These are phyloP conservation scores for Magnolia kwangsiensis DNA, from an alignment of 164 flowering plant genomes.

Conservation along the genomic window DNA sequence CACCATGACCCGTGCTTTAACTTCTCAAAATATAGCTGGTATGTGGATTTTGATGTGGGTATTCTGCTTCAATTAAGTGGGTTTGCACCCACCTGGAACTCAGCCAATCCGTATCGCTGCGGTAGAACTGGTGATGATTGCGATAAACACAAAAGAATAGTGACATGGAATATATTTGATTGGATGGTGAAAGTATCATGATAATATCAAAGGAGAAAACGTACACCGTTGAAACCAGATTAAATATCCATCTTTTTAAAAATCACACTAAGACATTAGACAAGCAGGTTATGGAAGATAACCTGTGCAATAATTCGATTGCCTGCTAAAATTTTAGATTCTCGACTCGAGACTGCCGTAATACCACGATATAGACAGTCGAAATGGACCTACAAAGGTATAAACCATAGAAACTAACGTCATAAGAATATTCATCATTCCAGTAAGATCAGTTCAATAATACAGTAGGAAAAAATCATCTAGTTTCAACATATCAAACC, in stretches of 20 bases:
- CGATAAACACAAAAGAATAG: no score
- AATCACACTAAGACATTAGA: background rate
- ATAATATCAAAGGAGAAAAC: background rate
- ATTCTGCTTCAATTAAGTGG: no score
- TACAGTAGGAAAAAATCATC: no score
- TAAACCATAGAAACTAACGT: background rate
- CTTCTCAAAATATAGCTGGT: no score
- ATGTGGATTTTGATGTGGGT: no score
- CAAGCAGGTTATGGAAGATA: constrained; percentile 3
- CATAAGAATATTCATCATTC: background rate
- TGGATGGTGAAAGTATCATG: background rate
- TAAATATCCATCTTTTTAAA: background rate
- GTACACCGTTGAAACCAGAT: background rate
- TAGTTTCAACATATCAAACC: constrained; percentile 33
- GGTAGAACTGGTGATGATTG: no score
- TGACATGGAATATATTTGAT: background rate
- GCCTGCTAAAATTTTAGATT: constrained; percentile 89
- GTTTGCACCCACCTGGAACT: no score
- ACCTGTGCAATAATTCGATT: constrained; percentile 93
- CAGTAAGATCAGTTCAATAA: background rate
- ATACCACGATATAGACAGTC: constrained; percentile 84
- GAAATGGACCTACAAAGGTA: constrained; percentile 70
- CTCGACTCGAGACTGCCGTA: constrained; percentile 86
- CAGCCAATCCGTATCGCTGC: no score
- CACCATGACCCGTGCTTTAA: no score